A percentile compares a stretch with the other conserved stretches of the same genome.
Evolutionary conservation across 208 protist genomes (phyloP).

Genomic region (Leishmania amazonensis): DNA sequence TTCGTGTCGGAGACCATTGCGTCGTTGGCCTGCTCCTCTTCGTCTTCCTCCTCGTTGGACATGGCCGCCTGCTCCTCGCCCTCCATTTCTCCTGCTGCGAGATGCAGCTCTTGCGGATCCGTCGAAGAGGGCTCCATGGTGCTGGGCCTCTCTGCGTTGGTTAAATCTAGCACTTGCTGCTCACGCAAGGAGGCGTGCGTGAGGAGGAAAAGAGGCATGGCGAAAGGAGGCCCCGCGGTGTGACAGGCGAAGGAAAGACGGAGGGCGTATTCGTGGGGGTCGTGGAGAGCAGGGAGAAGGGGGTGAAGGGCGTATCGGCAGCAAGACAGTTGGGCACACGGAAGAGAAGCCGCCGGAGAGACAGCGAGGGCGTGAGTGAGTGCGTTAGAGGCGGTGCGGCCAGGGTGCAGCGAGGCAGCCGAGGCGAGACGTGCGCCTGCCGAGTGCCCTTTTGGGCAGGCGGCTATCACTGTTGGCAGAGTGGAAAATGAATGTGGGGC

Average conservation of each 20-base stretch:
- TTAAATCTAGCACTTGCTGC: background rate
- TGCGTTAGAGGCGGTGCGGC: background rate
- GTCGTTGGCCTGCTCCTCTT: slow-evolving; percentile 22
- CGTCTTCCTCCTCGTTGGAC: slow-evolving; percentile 22
- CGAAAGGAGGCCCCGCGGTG: background rate
- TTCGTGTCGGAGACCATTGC: background rate
- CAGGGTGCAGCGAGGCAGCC: background rate
- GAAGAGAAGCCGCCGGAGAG: background rate
- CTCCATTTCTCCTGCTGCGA: background rate
- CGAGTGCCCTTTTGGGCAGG: background rate
- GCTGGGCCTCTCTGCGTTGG: background rate
- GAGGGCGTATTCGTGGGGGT: background rate
- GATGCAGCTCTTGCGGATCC: background rate
- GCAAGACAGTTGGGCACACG: background rate
- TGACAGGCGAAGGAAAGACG: background rate
- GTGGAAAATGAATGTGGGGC: background rate
- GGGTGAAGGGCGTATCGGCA: background rate
- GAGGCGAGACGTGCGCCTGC: background rate
- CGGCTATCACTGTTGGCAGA: background rate
- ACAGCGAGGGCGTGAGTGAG: background rate
- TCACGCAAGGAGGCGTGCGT: background rate
- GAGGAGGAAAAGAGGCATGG: background rate
- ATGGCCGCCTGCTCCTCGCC: slow-evolving; percentile 17
- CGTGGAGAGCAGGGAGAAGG: background rate
- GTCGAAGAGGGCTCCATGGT: background rate